Evolutionary conservation across 331 rosid species (phyloP), one percentile per base, ranked within the genome.

Genomic region (Dryas integrifolia): DNA sequence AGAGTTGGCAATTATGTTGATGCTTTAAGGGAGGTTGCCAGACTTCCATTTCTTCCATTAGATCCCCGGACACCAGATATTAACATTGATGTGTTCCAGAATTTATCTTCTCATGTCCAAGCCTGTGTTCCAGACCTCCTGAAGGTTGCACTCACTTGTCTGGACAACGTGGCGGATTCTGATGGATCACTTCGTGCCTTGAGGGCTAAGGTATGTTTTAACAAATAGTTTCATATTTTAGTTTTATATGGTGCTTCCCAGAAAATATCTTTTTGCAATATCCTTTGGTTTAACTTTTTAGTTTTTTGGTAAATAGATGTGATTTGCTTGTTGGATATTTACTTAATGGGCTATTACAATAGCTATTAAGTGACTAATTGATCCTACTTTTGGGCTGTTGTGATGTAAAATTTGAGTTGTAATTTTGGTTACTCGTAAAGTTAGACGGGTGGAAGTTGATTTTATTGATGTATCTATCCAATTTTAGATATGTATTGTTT

Each of bases 151-250:
- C 97, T 91, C 73, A 83, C 90, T 30, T 89, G 96, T 85, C 84
- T 91, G 81, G 96, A 95, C 82, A 89, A 95, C 83, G 89, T 84
- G 77, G 49, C 88, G 2, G 96, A 92, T 77, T 80, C 96, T 30
- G 99, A 95, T 68, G 97, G 96, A 77, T 89, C 96, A 45, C 92
- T 89, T 50, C 97, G 96, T 73, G 93, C 97, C 71, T 79, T 95
- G 83, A 95, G 97, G 82, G 93, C 96, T 44, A 92, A 92, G 97
- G 99, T 91, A 69, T 65, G 82, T 39, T 35, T 39, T 21, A 39
- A 46, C 18, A 60, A 45, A 49, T 39, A 55, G 59, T 43, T 47
- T 55, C 46, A 47, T 51, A 53, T 70, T 73, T 65, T 24, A 15
- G 67, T 75, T 41, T 14, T 39, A 13, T 15, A 15, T 50, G 5